A percentile compares a stretch with the other conserved stretches of the same genome.
Evolutionary conservation across 192 early-diverging fungal genomes (phyloP).

Genomic region (Entrophospora sp.): DNA sequence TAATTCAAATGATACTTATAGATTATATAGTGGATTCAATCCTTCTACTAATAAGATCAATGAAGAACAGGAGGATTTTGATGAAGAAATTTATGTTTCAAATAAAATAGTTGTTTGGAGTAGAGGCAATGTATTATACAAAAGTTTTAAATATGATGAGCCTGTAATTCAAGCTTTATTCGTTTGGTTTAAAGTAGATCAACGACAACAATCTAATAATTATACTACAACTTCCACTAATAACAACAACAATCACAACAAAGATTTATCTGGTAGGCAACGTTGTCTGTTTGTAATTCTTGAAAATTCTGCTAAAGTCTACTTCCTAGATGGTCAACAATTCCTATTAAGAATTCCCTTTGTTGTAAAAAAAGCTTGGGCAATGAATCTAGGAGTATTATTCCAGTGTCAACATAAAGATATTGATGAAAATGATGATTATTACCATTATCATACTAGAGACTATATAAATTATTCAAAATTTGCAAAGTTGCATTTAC

Average conservation of each 20-base stretch:
- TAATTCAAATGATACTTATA: neutral
- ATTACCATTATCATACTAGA: too few species aligned
- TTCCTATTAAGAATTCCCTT: slow-evolving; percentile 32
- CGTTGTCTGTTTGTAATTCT: slow-evolving; percentile 30
- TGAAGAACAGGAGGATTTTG: slow-evolving; percentile 16
- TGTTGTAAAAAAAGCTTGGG: slow-evolving; percentile 31
- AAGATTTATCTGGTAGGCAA: slow-evolving; percentile 6
- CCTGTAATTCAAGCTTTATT: slow-evolving; percentile 30
- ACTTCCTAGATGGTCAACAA: slow-evolving; percentile 28
- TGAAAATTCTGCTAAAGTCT: slow-evolving; percentile 24
- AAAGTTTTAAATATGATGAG: slow-evolving; percentile 26
- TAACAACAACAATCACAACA: too few species aligned
- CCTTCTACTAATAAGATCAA: neutral
- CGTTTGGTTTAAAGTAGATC: slow-evolving; percentile 29
- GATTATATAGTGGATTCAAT: neutral
- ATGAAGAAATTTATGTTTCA: slow-evolving; percentile 27
- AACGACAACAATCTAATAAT: slow-evolving; percentile 9
- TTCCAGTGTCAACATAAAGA: slow-evolving; percentile 26
- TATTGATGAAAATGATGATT: too few species aligned
- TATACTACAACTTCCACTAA: too few species aligned
- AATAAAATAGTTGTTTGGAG: slow-evolving; percentile 30
- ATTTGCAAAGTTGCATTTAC: too few species aligned
- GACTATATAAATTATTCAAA: too few species aligned
- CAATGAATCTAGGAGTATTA: slow-evolving; percentile 38
- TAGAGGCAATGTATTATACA: slow-evolving; percentile 28